Conservation (phyloP, 768 basidiomycete species). For the Mycena rosella region DNA sequence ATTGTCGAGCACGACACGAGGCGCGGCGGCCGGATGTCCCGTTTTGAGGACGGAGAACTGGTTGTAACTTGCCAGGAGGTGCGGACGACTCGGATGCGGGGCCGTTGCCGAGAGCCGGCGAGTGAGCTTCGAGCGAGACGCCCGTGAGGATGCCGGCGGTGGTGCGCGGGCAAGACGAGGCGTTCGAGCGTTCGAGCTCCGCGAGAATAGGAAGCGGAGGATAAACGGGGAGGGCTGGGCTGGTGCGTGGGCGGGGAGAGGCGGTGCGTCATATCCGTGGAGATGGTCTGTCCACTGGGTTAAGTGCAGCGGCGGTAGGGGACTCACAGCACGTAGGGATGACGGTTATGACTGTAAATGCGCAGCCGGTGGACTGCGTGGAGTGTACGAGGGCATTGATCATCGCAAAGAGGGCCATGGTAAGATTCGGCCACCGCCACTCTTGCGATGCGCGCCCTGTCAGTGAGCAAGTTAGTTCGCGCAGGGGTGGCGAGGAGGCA, state of each 20-base stretch:
- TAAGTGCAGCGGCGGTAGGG: not conserved
- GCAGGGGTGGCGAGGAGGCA: not conserved
- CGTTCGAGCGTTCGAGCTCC: constrained; percentile 15
- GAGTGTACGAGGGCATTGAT: not conserved
- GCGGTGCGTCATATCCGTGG: constrained; percentile 9
- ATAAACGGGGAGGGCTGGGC: not conserved
- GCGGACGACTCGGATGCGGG: not conserved
- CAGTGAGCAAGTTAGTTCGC: constrained; percentile 1
- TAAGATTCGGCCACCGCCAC: too few species aligned
- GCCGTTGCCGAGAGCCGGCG: constrained; percentile 4
- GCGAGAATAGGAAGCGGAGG: constrained; percentile 6
- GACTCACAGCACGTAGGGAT: constrained; percentile 6
- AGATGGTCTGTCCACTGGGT: constrained; percentile 6
- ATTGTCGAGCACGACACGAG: too few species aligned
- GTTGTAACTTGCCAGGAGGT: too few species aligned
- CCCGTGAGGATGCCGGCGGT: not conserved
- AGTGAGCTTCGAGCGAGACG: not conserved
- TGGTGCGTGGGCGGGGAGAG: not conserved
- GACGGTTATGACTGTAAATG: constrained; percentile 1
- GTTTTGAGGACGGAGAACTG: too few species aligned
- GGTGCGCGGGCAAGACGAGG: constrained; percentile 6
- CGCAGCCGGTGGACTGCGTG: constrained; percentile 1
- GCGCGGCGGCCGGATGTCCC: too few species aligned
- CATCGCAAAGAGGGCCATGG: too few species aligned
- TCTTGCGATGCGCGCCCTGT: not conserved